These are phyloP conservation scores for Paraconiothyrium brasiliense DNA, from an alignment of 2,329 filamentous ascomycete species.

Conservation along the genomic window DNA sequence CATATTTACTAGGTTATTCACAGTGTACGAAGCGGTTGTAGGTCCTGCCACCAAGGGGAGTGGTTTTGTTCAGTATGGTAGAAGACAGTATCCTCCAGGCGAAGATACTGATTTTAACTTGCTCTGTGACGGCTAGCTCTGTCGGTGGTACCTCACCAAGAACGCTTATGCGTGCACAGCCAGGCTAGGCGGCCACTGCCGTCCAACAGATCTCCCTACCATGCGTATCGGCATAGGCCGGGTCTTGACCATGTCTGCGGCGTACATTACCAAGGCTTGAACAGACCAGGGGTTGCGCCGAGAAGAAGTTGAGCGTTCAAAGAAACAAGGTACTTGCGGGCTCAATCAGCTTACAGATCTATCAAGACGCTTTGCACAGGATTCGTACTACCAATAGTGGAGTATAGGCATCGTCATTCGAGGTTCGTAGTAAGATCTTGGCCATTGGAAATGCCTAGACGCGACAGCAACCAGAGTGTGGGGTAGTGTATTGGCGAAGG, in stretches of 20 bases:
- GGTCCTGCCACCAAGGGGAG: background rate
- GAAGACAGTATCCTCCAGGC: background rate
- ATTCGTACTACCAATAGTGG: background rate
- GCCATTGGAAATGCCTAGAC: background rate
- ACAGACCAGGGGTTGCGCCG: background rate
- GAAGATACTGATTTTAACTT: background rate
- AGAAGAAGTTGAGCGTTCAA: background rate
- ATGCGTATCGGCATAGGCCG: background rate
- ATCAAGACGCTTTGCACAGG: background rate
- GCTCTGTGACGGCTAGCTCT: background rate
- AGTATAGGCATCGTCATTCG: background rate
- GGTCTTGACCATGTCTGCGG: background rate
- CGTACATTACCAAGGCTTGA: background rate
- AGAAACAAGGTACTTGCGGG: background rate
- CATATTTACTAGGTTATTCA: background rate
- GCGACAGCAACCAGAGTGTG: background rate
- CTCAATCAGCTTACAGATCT: background rate
- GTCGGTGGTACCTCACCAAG: background rate
- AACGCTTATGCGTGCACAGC: background rate
- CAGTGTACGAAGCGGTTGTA: background rate
- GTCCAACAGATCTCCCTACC: background rate
- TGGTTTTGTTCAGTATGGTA: background rate
- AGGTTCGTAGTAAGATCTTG: background rate
- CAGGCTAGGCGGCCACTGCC: background rate
- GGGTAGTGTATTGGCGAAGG: constrained; percentile 4